Base-by-base conservation (phyloP, 1,139 yeast species). In the Candida pseudocylindracea region DNA sequence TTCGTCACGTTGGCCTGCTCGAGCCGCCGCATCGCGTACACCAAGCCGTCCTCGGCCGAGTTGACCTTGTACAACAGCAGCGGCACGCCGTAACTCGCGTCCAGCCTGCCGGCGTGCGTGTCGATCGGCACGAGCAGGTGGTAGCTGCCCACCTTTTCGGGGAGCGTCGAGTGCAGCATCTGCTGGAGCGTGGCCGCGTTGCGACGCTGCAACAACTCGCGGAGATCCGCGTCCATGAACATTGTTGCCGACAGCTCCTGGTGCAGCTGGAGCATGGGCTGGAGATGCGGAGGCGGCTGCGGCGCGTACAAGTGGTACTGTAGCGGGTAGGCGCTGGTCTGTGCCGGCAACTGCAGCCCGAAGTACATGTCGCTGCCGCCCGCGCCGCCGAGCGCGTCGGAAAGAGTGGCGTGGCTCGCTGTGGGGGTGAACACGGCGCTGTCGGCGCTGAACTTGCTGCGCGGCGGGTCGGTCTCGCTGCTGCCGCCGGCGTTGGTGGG, bases 261-360 rank as follows among this genome's bases (percentile, higher is more conserved):
- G 47, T 81, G 70, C 2, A 78, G 67, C 30, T 67, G 63, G 38
- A 75, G 53, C 20, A 15, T 6, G 10, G 26, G 26, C 10, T 25
- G 8, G 36, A 70, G 51, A 40, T 78, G 69, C 25, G 85, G 85
- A 4, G 92, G 91, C 3, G 93, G 80, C 12, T 69, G 67, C 2
- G 96, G 95, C 0, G 95, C 92, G 50, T 85, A 85, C 32, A 83
- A 53, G 50, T 85, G 94, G 46, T 80, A 79, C 44, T 83, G 88
- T 33, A 81, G 55, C 2, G 93, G 88, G 42, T 60, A 74, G 11
- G 37, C 28, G 6, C 20, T 15, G 4, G 20, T 6, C 20, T 15
- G 20, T 4, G 20, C 20, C 20, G 20, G 6, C 20, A 15, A 36
- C 13, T 47, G 39, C 25, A 37, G 38, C 27, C 37, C 46, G 24